Percentiles rank a stretch among this genome's conserved stretches.
phyloP scores from a whole-genome alignment of 768 basidiomycete species.

The Boletus rubroflammeus region DNA sequence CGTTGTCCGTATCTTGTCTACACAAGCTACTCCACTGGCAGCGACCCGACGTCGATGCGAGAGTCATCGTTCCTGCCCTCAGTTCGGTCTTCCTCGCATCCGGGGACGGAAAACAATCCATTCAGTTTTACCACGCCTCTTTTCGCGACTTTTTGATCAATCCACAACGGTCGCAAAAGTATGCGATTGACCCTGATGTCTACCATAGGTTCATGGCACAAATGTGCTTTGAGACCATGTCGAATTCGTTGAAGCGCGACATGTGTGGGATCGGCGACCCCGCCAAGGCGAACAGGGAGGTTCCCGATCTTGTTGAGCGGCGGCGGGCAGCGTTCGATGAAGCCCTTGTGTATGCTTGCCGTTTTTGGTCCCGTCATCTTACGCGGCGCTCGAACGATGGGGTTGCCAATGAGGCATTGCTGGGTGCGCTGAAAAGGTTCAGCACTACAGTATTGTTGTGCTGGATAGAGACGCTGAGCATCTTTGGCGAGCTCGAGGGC shows the following conservation, averaged over 20 bases:
- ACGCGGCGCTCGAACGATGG: constrained; percentile 9
- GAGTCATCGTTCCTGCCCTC: constrained; percentile 14
- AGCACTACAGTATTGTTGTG: constrained; percentile 10
- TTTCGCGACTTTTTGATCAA: constrained; percentile 21
- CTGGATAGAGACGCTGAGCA: constrained; percentile 19
- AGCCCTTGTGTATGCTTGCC: constrained; percentile 17
- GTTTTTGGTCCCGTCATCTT: constrained; percentile 21
- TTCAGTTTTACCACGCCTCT: constrained; percentile 22
- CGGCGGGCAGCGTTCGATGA: constrained; percentile 10
- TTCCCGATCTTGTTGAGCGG: constrained; percentile 19
- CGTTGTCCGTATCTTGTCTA: constrained; percentile 11
- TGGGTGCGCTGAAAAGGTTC: constrained; percentile 11
- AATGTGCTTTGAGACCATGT: constrained; percentile 17
- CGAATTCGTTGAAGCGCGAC: constrained; percentile 17
- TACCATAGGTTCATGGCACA: constrained; percentile 21
- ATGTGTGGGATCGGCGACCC: constrained; percentile 20
- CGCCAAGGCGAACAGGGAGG: constrained; percentile 11
- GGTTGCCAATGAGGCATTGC: constrained; percentile 4
- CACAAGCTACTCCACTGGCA: constrained; percentile 15
- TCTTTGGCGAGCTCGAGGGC: constrained; percentile 16
- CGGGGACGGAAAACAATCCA: constrained; percentile 17
- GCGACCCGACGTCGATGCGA: constrained; percentile 13
- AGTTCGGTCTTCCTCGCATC: constrained; percentile 18
- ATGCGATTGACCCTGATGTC: constrained; percentile 7
- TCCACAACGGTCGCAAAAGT: constrained; percentile 17